Evolutionary conservation across 768 basidiomycete genomes (phyloP).

Genomic region (Filobasidium wieringae): DNA sequence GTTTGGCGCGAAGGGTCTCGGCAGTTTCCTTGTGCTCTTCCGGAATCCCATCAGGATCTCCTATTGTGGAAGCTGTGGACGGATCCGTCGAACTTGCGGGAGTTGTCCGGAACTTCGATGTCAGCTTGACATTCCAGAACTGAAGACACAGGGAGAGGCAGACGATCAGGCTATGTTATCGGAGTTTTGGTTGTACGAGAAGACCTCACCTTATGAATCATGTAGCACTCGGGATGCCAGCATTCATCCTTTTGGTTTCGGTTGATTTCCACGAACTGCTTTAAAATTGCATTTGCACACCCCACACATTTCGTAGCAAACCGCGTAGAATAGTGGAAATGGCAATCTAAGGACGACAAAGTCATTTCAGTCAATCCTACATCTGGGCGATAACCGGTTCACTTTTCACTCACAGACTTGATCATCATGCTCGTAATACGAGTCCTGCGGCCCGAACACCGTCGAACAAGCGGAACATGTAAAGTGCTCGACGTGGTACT

Average conservation of each 20-base stretch:
- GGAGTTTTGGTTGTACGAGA: not conserved
- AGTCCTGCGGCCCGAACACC: constrained; percentile 93
- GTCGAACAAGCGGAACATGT: constrained; percentile 94
- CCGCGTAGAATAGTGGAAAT: constrained; percentile 96
- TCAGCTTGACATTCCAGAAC: constrained; percentile 96
- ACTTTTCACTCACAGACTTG: constrained; percentile 53
- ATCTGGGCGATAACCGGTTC: not conserved
- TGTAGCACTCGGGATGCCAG: constrained; percentile 99
- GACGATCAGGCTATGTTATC: not conserved
- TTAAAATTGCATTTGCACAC: constrained; percentile 90
- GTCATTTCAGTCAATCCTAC: not conserved
- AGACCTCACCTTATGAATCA: constrained; percentile 89
- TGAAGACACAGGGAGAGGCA: constrained; percentile 30
- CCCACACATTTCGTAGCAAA: constrained; percentile 98
- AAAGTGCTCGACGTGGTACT: constrained; percentile 98
- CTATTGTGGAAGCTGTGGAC: constrained; percentile 32
- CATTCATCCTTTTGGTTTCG: constrained; percentile 96
- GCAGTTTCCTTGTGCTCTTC: constrained; percentile 75
- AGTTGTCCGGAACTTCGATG: constrained; percentile 35
- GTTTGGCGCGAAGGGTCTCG: constrained; percentile 69
- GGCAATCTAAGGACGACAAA: constrained; percentile 50
- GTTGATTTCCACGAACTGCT: constrained; percentile 99
- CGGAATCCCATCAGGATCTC: constrained; percentile 47
- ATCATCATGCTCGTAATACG: constrained; percentile 97
- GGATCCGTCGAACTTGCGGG: constrained; percentile 32